phyloP scores from a whole-genome alignment of 73 alveolate species.

The Tetrahymena malaccensis region DNA sequence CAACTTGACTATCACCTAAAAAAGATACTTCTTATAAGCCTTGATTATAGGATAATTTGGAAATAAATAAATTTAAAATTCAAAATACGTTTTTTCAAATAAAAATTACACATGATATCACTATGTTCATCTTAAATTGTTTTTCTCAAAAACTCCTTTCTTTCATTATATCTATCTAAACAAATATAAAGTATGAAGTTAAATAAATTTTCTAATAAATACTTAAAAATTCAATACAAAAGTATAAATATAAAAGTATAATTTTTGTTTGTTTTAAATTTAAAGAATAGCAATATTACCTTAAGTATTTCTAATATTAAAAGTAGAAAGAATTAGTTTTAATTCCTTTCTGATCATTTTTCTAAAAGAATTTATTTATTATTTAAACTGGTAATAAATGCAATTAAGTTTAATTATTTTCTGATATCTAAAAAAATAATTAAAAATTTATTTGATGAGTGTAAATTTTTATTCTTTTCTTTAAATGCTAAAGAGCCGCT shows the following conservation, averaged over 20 bases:
- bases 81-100: no score
- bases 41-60: not conserved
- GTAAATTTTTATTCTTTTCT: no score
- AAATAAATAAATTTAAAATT: not conserved
- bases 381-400: not conserved
- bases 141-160: not conserved
- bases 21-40: constrained; percentile 11
- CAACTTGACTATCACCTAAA: not conserved
- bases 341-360: not conserved
- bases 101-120: not conserved
- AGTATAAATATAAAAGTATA: no score
- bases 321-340: not conserved
- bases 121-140: not conserved
- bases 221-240: no score
- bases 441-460: no score
- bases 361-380: not conserved
- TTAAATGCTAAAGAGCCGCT: no score
- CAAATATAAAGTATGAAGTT: not conserved
- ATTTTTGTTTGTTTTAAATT: no score
- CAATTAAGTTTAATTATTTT: not conserved
- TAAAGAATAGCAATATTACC: not conserved
- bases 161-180: not conserved
- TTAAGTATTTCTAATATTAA: not conserved
- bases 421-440: not conserved
- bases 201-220: not conserved